phyloP scores from a whole-genome alignment of 164 flowering plant species.

The Dillenia suffruticosa region DNA sequence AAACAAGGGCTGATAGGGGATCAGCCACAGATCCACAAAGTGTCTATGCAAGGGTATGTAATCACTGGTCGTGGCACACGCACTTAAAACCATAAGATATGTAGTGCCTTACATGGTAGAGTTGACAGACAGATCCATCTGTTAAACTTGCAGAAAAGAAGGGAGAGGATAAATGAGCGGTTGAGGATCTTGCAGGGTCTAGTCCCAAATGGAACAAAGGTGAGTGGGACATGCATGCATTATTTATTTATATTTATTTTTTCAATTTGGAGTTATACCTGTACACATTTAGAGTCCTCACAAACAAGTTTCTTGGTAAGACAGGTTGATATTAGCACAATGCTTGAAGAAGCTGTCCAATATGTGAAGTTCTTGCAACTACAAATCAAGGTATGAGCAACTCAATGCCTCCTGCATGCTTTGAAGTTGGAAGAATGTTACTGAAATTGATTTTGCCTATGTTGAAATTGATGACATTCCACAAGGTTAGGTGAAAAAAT shows the following conservation, averaged over 20 bases:
- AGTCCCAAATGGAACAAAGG: constrained; percentile 97
- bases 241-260: no score
- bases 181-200: constrained; percentile 73
- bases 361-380: constrained; percentile 96
- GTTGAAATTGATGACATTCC: no score
- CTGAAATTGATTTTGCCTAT: no score
- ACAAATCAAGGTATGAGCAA: constrained; percentile 78
- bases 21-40: constrained; percentile 60
- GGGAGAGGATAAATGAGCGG: constrained; percentile 85
- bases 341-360: constrained; percentile 97
- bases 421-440: no score
- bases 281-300: no score
- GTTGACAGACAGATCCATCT: no score
- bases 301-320: background rate
- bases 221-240: constrained; percentile 14
- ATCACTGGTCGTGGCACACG: background rate
- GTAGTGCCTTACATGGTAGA: no score
- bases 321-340: constrained; percentile 95
- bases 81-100: no score
- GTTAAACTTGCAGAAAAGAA: constrained; percentile 62
- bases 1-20: constrained; percentile 41
- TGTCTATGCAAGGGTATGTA: constrained; percentile 53
- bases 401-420: no score
- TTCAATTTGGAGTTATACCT: no score
- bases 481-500: no score